Conservation (phyloP, 768 basidiomycete genomes). For the Tulasnella sp. region DNA sequence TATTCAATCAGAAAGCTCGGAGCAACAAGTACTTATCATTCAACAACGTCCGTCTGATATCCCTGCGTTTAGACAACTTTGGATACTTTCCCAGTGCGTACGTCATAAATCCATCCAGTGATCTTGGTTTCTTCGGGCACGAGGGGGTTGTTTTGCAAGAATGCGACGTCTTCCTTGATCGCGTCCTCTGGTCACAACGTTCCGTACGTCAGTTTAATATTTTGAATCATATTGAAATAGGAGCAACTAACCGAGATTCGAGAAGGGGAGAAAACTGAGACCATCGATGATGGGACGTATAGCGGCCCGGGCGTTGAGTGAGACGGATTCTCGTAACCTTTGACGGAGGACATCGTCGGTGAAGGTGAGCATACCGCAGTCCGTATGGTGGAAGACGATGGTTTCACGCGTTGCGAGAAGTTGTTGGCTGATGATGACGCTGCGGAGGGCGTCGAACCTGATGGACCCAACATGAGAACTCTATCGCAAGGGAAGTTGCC, state of each 20-base stretch:
- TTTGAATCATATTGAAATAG: too few species aligned
- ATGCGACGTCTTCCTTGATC: constrained; percentile 46
- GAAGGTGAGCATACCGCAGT: constrained; percentile 63
- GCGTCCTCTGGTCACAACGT: constrained; percentile 37
- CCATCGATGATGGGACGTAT: constrained; percentile 28
- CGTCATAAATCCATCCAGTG: constrained; percentile 58
- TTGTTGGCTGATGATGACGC: constrained; percentile 58
- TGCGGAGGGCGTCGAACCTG: constrained; percentile 52
- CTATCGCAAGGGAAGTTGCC: not conserved
- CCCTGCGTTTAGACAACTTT: constrained; percentile 15
- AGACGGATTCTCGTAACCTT: constrained; percentile 37
- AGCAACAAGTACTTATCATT: too few species aligned
- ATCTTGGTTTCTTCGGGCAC: constrained; percentile 41
- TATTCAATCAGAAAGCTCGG: too few species aligned
- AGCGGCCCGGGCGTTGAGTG: constrained; percentile 23
- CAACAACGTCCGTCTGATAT: too few species aligned
- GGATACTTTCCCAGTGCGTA: constrained; percentile 45
- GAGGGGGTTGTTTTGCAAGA: constrained; percentile 43
- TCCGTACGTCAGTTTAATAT: too few species aligned
- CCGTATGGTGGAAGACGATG: constrained; percentile 57
- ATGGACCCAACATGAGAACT: too few species aligned
- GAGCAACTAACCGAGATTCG: constrained; percentile 23
- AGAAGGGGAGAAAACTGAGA: constrained; percentile 47
- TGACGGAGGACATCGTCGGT: constrained; percentile 33
- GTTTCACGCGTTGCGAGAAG: constrained; percentile 58